phyloP scores from a whole-genome alignment of 164 flowering plant genomes.

The Chloranthus sessilifolius region DNA sequence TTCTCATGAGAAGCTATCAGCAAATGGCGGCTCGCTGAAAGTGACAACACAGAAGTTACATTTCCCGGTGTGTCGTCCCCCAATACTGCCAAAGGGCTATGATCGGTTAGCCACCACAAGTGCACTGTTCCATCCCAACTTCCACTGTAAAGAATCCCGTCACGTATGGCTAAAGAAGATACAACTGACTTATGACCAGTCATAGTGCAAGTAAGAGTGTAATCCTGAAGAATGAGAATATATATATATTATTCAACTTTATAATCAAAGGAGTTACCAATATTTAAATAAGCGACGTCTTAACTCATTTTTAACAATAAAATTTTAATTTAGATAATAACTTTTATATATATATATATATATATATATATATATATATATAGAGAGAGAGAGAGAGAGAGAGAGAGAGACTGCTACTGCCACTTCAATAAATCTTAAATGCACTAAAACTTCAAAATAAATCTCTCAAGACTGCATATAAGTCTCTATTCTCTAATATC shows the following conservation, averaged over 20 bases:
- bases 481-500: no score
- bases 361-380: no score
- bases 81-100: constrained; percentile 68
- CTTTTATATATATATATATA: no score
- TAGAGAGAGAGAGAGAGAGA: no score
- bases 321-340: no score
- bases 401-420: no score
- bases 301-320: no score
- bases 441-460: no score
- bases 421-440: no score
- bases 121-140: constrained; percentile 97
- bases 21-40: constrained; percentile 38
- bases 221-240: constrained; percentile 48
- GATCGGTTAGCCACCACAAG: constrained; percentile 81
- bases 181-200: constrained; percentile 86
- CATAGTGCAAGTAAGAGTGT: constrained; percentile 59
- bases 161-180: constrained; percentile 48
- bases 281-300: background rate
- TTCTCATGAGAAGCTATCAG: constrained; percentile 68
- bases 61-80: constrained; percentile 56
- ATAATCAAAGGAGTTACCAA: background rate
- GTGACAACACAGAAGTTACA: constrained; percentile 50
- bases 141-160: constrained; percentile 94
- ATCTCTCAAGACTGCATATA: no score
- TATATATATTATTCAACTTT: background rate